phyloP scores from a whole-genome alignment of 805 yeast genomes.

The Starmerella vaccinii region DNA sequence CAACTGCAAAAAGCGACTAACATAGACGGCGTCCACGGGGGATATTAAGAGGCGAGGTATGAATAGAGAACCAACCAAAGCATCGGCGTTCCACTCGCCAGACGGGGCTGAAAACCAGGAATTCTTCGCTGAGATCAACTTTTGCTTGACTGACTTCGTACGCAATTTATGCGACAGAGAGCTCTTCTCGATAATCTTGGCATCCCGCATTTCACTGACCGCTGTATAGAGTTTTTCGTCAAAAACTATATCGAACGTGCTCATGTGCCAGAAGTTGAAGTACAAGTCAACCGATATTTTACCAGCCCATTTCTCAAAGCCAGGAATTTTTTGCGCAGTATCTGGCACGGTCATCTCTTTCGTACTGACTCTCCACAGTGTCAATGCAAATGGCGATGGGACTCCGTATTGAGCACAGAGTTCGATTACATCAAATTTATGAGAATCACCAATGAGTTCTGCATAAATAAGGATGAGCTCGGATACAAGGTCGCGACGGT shows the following conservation, averaged over 20 bases:
- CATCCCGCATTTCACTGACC: background rate
- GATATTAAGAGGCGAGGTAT: slow-evolving; percentile 14
- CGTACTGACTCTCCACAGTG: background rate
- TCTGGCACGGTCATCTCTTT: background rate
- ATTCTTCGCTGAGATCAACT: background rate
- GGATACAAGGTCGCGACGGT: slow-evolving; percentile 10
- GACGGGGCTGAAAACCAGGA: background rate
- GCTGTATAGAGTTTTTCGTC: background rate
- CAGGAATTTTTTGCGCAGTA: background rate
- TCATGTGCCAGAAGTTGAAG: slow-evolving; percentile 2
- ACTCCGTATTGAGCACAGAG: background rate
- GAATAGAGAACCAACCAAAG: background rate
- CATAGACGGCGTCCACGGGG: slow-evolving; percentile 18
- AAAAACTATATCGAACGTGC: slow-evolving; percentile 6
- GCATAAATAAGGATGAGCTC: slow-evolving; percentile 7
- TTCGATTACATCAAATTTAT: background rate
- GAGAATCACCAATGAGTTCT: background rate
- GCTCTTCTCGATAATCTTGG: slow-evolving; percentile 1
- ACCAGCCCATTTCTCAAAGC: background rate
- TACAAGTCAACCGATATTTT: background rate
- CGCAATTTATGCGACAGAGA: slow-evolving; percentile 6
- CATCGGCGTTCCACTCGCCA: background rate
- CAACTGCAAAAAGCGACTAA: slow-evolving; percentile 14
- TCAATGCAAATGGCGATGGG: background rate
- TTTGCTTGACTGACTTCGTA: slow-evolving; percentile 4